Percentiles rank a stretch among this genome's conserved stretches.
phyloP scores from a whole-genome alignment of 495 filamentous ascomycete species.

The Podospora sp. region DNA sequence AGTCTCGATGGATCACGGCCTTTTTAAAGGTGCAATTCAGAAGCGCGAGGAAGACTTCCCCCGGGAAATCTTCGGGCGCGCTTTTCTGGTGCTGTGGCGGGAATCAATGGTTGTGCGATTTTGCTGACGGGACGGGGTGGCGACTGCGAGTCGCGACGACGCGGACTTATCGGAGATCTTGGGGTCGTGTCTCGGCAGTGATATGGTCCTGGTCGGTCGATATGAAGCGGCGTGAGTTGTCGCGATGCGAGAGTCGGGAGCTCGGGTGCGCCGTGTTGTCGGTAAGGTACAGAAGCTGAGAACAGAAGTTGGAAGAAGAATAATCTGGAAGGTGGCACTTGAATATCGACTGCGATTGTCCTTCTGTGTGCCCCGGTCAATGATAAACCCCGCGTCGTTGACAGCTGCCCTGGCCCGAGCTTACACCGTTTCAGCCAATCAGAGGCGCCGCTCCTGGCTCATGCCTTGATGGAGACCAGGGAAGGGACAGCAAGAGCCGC shows the following conservation, averaged over 20 bases:
- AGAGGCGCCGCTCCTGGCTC: neutral
- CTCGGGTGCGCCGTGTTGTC: neutral
- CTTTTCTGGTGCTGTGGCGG: constrained; percentile 5
- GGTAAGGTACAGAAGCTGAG: neutral
- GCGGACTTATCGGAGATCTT: constrained; percentile 10
- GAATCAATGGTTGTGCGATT: constrained; percentile 19
- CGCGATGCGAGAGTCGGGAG: neutral
- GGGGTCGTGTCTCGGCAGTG: neutral
- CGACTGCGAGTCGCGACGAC: constrained; percentile 22
- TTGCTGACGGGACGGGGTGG: constrained; percentile 18
- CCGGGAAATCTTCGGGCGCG: constrained; percentile 19
- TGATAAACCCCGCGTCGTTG: constrained; percentile 17
- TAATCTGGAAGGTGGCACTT: neutral
- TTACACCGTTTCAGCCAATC: constrained; percentile 14
- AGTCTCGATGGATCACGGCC: constrained; percentile 77
- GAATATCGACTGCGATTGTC: constrained; percentile 13
- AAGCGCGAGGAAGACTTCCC: constrained; percentile 41
- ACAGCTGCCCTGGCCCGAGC: constrained; percentile 12
- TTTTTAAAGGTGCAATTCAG: constrained; percentile 70
- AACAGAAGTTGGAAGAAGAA: neutral
- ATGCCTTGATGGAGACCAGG: neutral
- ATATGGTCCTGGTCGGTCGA: neutral
- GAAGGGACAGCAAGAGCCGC: neutral
- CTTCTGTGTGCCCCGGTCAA: neutral
- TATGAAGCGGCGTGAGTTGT: neutral